These are phyloP conservation scores for Triticum dicoccoides DNA, from an alignment of 176 grass and related monocot genomes.

Conservation along the genomic window DNA sequence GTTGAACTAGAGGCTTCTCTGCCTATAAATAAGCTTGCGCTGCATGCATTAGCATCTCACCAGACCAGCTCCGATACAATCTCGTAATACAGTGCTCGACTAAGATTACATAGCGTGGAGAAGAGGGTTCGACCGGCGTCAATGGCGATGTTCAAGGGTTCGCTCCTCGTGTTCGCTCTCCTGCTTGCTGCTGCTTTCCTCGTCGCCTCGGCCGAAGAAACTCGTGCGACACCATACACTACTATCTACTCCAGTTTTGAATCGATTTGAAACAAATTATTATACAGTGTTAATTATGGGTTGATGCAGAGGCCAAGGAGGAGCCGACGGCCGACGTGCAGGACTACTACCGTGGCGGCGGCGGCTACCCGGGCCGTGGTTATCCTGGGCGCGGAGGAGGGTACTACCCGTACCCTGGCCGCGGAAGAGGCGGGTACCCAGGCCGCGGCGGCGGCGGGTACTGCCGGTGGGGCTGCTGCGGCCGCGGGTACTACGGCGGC, in stretches of 20 bases:
- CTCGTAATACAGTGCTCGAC: background rate
- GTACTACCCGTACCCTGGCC: conserved; percentile 24
- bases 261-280: no score
- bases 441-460: conserved; percentile 12
- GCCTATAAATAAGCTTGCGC: conserved; percentile 3
- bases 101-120: background rate
- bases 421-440: conserved; percentile 14
- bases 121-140: background rate
- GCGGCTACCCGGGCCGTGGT: background rate
- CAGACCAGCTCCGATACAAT: background rate
- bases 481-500: conserved; percentile 42
- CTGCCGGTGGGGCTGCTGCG: conserved; percentile 45
- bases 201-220: conserved; percentile 34
- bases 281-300: background rate
- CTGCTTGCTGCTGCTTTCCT: conserved; percentile 42
- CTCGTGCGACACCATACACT: background rate
- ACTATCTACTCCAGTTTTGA: background rate
- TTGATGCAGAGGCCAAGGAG: background rate
- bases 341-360: conserved; percentile 12
- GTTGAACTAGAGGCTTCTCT: background rate
- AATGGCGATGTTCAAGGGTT: conserved; percentile 46
- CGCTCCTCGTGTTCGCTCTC: conserved; percentile 36
- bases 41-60: conserved; percentile 5
- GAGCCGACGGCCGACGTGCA: conserved; percentile 16
- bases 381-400: conserved; percentile 4